Conservation (phyloP, 2,329 filamentous ascomycete species). For the Cadophora sp. region DNA sequence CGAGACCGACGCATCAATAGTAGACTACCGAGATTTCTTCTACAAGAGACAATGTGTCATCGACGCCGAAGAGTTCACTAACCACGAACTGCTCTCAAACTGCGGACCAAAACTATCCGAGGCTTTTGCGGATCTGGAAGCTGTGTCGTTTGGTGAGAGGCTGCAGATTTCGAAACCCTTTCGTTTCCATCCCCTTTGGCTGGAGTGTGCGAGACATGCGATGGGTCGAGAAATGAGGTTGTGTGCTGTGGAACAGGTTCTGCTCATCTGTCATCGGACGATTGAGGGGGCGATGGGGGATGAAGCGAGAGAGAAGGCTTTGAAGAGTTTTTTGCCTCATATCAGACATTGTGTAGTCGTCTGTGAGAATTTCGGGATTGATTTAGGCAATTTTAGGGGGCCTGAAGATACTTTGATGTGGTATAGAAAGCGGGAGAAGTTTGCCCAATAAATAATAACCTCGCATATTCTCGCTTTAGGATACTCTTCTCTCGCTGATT, state of each 20-base stretch:
- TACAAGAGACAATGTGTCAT: slow-evolving; percentile 4
- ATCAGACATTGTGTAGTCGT: slow-evolving; percentile 5
- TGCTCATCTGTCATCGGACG: slow-evolving; percentile 7
- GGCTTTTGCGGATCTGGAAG: slow-evolving; percentile 6
- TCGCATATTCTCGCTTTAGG: no score
- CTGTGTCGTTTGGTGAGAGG: slow-evolving; percentile 13
- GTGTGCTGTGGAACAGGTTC: background rate
- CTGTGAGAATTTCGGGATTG: slow-evolving; percentile 7
- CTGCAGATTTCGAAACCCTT: slow-evolving; percentile 7
- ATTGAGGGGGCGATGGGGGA: background rate
- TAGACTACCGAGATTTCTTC: slow-evolving; percentile 17
- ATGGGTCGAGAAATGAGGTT: background rate
- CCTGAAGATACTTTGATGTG: background rate
- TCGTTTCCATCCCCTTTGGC: background rate
- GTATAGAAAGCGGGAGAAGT: background rate
- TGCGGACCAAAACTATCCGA: background rate
- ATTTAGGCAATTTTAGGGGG: background rate
- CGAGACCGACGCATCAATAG: background rate
- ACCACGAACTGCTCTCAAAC: background rate
- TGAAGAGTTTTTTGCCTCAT: slow-evolving; percentile 4
- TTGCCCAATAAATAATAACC: background rate
- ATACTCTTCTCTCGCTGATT: no score
- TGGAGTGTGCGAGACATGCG: slow-evolving; percentile 8
- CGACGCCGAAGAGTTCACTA: background rate
- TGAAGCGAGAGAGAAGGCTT: background rate